Conservation (phyloP, 495 filamentous ascomycete species). For the Aspergillus cavernicola region DNA sequence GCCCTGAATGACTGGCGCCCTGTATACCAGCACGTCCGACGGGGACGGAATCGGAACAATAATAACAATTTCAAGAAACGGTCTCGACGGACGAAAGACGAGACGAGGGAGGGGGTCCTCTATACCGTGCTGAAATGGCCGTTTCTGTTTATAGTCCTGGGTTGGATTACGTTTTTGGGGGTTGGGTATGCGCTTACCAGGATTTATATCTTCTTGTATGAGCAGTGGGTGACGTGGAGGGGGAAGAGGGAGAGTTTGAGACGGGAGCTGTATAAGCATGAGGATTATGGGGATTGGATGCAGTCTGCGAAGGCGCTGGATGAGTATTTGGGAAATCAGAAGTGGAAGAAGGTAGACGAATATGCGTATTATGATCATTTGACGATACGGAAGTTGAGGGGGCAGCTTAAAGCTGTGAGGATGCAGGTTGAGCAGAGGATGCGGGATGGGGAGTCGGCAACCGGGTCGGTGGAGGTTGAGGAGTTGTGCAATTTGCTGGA, state of each 20-base stretch:
- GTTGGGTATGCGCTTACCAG: slow-evolving; percentile 76
- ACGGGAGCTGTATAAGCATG: slow-evolving; percentile 62
- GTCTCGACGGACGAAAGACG: slow-evolving; percentile 66
- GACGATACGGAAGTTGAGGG: slow-evolving; percentile 70
- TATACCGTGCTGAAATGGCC: slow-evolving; percentile 92
- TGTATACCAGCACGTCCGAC: slow-evolving; percentile 63
- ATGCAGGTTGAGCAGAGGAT: slow-evolving; percentile 54
- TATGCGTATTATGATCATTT: slow-evolving; percentile 93
- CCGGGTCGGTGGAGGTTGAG: slow-evolving; percentile 61
- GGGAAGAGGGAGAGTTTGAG: slow-evolving; percentile 69
- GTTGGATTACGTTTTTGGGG: slow-evolving; percentile 70
- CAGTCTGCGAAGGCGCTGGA: slow-evolving; percentile 74
- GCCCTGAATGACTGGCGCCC: slow-evolving; percentile 86
- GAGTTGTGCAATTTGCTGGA: slow-evolving; percentile 74
- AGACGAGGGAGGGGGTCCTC: slow-evolving; percentile 88
- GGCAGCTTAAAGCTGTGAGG: slow-evolving; percentile 63
- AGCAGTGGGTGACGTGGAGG: slow-evolving; percentile 57
- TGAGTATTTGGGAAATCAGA: slow-evolving; percentile 71
- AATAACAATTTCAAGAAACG: slow-evolving; percentile 30
- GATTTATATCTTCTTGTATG: slow-evolving; percentile 84
- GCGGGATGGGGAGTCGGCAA: slow-evolving; percentile 17
- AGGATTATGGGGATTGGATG: slow-evolving; percentile 79
- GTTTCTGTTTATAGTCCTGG: slow-evolving; percentile 69
- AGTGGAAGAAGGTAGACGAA: slow-evolving; percentile 83
- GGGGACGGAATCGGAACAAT: slow-evolving; percentile 26